These are phyloP conservation scores for Colletotrichum eremochloae DNA, from an alignment of 2,329 filamentous ascomycete species.

Conservation along the genomic window DNA sequence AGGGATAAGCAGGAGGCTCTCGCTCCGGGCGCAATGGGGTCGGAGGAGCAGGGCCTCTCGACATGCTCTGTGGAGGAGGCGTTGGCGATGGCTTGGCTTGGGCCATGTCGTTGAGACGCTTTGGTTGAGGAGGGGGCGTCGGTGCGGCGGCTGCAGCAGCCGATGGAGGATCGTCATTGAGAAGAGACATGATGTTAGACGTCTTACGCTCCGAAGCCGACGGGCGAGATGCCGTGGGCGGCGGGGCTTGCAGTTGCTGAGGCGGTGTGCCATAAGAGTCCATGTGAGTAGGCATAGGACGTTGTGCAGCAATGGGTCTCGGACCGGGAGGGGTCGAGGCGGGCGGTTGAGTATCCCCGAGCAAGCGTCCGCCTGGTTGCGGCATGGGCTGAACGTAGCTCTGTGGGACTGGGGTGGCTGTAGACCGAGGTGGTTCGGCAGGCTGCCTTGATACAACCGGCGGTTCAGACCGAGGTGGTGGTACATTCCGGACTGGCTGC, in stretches of 20 bases:
- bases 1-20: slow-evolving; percentile 63
- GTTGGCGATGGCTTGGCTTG: slow-evolving; percentile 60
- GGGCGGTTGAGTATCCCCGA: slow-evolving; percentile 54
- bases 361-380: slow-evolving; percentile 57
- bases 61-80: slow-evolving; percentile 63
- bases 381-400: slow-evolving; percentile 55
- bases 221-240: slow-evolving; percentile 55
- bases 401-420: slow-evolving; percentile 50
- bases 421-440: slow-evolving; percentile 58
- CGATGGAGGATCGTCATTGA: slow-evolving; percentile 70
- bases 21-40: slow-evolving; percentile 64
- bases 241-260: slow-evolving; percentile 51
- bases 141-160: slow-evolving; percentile 52
- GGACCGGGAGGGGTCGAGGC: slow-evolving; percentile 48
- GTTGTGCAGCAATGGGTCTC: slow-evolving; percentile 39
- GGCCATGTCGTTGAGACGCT: slow-evolving; percentile 64
- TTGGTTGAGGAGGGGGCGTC: slow-evolving; percentile 51
- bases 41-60: slow-evolving; percentile 54
- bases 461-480: slow-evolving; percentile 56
- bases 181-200: slow-evolving; percentile 72
- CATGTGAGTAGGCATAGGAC: slow-evolving; percentile 50
- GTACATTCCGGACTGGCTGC: slow-evolving; percentile 52
- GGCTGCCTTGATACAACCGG: slow-evolving; percentile 55
- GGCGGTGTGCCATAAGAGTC: slow-evolving; percentile 52
- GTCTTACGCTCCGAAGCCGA: slow-evolving; percentile 68